Evolutionary conservation across 2,329 filamentous ascomycete species (phyloP).

Genomic region (Hirsutella minnesotensis): DNA sequence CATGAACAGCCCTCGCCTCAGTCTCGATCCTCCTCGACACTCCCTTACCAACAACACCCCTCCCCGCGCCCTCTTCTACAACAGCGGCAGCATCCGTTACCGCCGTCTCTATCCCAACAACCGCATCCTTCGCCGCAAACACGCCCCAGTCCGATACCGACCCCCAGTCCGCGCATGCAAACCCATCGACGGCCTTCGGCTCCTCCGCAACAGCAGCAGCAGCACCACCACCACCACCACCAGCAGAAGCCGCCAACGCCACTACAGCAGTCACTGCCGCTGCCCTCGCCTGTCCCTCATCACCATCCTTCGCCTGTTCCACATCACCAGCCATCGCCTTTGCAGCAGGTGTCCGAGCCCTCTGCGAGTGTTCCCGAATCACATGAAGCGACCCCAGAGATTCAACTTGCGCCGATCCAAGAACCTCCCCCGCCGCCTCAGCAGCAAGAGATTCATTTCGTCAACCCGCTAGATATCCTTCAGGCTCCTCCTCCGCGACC

Average conservation of each 20-base stretch:
- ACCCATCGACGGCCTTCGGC: not conserved
- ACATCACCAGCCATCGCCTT: not conserved
- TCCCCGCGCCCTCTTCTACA: constrained; percentile 17
- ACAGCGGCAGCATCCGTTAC: constrained; percentile 20
- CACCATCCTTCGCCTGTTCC: not conserved
- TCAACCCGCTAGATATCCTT: constrained; percentile 26
- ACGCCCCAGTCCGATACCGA: too few relatives aligned
- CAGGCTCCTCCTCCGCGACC: constrained; percentile 16
- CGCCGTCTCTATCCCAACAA: constrained; percentile 18
- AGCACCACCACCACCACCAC: constrained; percentile 1
- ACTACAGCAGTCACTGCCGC: constrained; percentile 7
- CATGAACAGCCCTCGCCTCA: constrained; percentile 10
- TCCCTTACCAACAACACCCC: constrained; percentile 17
- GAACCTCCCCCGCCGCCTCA: constrained; percentile 2
- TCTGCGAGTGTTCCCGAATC: constrained; percentile 1
- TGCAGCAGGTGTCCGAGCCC: constrained; percentile 1
- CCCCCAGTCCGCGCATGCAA: constrained; percentile 10
- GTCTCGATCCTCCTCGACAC: constrained; percentile 2
- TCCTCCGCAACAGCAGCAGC: constrained; percentile 4
- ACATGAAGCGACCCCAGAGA: constrained; percentile 2
- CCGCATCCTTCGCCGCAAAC: constrained; percentile 3
- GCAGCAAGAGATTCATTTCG: constrained; percentile 17
- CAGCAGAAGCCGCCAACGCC: constrained; percentile 4
- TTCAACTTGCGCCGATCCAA: constrained; percentile 1
- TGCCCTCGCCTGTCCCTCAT: not conserved